Conservation (phyloP, 108 stramenopile genomes). For the Chaetoceros muelleri region DNA sequence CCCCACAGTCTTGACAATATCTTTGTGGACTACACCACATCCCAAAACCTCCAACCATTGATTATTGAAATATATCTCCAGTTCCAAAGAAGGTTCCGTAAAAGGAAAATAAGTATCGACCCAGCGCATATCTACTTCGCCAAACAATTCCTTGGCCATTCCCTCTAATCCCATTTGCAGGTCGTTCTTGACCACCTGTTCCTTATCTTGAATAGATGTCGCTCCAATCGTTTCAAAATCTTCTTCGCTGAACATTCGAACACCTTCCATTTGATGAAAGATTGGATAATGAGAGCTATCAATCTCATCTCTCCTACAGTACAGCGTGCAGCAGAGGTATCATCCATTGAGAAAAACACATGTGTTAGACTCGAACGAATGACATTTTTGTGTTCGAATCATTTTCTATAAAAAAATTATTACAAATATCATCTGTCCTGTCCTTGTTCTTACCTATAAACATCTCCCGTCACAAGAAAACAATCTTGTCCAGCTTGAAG, state of each 20-base stretch:
- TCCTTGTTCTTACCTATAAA: slow-evolving; percentile 65
- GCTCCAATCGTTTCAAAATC: slow-evolving; percentile 7
- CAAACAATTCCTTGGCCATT: slow-evolving; percentile 73
- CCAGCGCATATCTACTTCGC: slow-evolving; percentile 54
- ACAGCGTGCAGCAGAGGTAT: not conserved
- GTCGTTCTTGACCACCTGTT: slow-evolving; percentile 32
- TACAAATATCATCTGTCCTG: too few species aligned
- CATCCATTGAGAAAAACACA: not conserved
- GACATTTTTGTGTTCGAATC: not conserved
- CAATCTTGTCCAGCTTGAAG: slow-evolving; percentile 44
- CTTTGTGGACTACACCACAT: slow-evolving; percentile 85
- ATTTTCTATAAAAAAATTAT: not conserved
- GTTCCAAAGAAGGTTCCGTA: slow-evolving; percentile 88
- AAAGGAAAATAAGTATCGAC: slow-evolving; percentile 91
- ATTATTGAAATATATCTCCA: slow-evolving; percentile 85
- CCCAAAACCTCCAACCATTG: slow-evolving; percentile 98
- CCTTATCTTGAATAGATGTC: slow-evolving; percentile 3
- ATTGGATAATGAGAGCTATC: slow-evolving; percentile 95
- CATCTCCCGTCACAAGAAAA: slow-evolving; percentile 90
- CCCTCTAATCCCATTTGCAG: slow-evolving; percentile 72
- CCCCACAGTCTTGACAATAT: slow-evolving; percentile 48
- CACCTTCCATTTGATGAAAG: slow-evolving; percentile 99
- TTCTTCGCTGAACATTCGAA: slow-evolving; percentile 56
- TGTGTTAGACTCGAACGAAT: not conserved
- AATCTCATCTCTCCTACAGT: slow-evolving; percentile 85